phyloP scores from a whole-genome alignment of 2,329 filamentous ascomycete genomes.

The Metarhizium guizhouense region DNA sequence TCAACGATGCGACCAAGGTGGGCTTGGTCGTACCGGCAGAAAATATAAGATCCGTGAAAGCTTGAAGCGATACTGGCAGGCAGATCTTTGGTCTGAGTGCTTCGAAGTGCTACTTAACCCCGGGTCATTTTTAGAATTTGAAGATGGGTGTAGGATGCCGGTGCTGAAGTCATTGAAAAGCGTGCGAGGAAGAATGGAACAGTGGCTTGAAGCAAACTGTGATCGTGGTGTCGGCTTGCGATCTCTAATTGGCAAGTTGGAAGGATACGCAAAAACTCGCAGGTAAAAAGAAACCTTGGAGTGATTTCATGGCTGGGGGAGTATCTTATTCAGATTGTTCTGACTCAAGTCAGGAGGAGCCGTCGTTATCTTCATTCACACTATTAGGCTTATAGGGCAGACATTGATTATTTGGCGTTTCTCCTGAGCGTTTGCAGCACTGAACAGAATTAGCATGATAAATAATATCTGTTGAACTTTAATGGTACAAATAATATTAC shows the following conservation, averaged over 20 bases:
- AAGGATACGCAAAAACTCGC: conserved; percentile 35
- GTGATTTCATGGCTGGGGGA: neutral
- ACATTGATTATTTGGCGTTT: neutral
- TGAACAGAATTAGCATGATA: neutral
- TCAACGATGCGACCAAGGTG: conserved; percentile 43
- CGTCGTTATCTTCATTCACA: neutral
- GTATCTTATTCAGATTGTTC: neutral
- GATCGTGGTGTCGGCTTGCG: conserved; percentile 74
- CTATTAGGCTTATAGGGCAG: neutral
- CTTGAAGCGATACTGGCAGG: conserved; percentile 95
- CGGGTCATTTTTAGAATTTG: conserved; percentile 51
- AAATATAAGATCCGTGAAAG: conserved; percentile 73
- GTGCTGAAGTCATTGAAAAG: conserved; percentile 59
- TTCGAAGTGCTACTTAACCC: conserved; percentile 88
- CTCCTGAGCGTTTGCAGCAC: neutral
- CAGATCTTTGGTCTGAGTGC: conserved; percentile 74
- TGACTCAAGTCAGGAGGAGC: neutral
- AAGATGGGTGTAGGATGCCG: conserved; percentile 62
- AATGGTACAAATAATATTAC: neutral
- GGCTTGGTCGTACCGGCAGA: conserved; percentile 50
- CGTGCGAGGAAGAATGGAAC: conserved; percentile 73
- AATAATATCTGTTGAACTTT: neutral
- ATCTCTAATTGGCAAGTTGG: conserved; percentile 55
- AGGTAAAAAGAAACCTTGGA: conserved; percentile 12
- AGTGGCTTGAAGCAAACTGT: conserved; percentile 69